Evolutionary conservation across 805 yeast genomes (phyloP), one percentile per base, ranked within the genome.

Genomic region (Candida succiphila): DNA sequence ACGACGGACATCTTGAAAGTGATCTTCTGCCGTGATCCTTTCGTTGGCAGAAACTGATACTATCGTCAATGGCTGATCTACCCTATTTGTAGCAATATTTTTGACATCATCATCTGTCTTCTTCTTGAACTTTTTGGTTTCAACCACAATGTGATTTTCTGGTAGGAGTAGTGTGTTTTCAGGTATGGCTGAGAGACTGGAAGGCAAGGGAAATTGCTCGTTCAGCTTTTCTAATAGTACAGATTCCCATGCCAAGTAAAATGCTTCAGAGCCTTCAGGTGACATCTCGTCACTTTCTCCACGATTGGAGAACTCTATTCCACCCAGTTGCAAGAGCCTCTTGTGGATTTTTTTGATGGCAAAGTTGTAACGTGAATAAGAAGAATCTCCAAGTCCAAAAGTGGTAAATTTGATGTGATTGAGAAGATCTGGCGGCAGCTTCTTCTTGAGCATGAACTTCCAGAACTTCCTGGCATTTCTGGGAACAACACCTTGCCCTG

Each of bases 401-500:
- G 86, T 69, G 3, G 89, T 72, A 43, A 87, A 65, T 14, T 61
- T 54, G 9, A 84, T 44, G 48, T 78, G 83, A 40, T 67, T 66
- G 26, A 89, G 58, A 21, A 85, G 58, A 44, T 74, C 73, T 0
- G 43, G 20, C 0, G 61, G 92, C 7, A 89, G 67, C 42, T 75
- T 76, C 50, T 69, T 74, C 49, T 71, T 73, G 37, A 85, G 68
- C 44, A 92, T 54, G 40, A 80, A 75, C 42, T 68, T 66, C 94
- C 95, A 82, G 41, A 89, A 72, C 39, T 70, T 73, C 41, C 65
- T 64, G 1, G 81, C 78, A 49, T 85, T 85, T 27, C 81, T 56
- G 0, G 98, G 97, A 23, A 89, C 56, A 40, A 82, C 95, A 19
- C 98, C 98, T 55, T 89, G 96, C 7, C 98, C 97, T 2, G 95